Conservation (phyloP, 805 yeast genomes). For the Candida palmyrensis region DNA sequence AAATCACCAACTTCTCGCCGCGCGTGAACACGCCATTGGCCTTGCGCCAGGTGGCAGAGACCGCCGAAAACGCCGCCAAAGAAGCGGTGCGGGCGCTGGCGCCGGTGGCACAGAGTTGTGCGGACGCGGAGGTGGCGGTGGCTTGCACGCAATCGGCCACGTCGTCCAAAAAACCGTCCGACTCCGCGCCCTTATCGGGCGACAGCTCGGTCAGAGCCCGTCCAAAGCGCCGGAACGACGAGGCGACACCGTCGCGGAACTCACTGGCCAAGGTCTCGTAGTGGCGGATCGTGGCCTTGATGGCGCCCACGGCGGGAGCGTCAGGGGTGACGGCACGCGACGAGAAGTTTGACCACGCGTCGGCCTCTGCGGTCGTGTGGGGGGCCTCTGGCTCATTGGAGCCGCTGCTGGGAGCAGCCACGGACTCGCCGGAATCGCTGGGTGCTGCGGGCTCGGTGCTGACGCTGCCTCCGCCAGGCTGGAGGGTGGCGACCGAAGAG, state of each 20-base stretch:
- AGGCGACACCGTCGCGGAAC: constrained; percentile 1
- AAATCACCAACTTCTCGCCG: too few species aligned
- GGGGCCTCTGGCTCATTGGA: too few species aligned
- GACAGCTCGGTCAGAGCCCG: not conserved
- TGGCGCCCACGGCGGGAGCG: not conserved
- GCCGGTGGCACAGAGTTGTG: not conserved
- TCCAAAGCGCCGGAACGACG: constrained; percentile 1
- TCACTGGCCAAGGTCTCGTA: constrained; percentile 2
- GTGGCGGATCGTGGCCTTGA: constrained; percentile 1
- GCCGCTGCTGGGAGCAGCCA: not conserved
- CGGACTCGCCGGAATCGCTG: not conserved
- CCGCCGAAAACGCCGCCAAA: not conserved
- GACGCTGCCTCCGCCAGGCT: not conserved
- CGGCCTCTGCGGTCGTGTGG: too few species aligned
- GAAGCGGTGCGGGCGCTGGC: not conserved
- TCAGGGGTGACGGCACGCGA: too few species aligned
- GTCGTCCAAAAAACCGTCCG: not conserved
- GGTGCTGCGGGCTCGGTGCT: not conserved
- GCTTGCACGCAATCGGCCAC: not conserved
- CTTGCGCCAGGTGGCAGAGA: not conserved
- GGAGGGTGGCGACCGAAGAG: constrained; percentile 1
- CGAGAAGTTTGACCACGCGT: too few species aligned
- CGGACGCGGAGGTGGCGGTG: not conserved
- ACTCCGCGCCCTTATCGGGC: not conserved
- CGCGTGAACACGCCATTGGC: too few species aligned